A percentile compares a stretch with the other conserved stretches of the same genome.
phyloP scores from a whole-genome alignment of 2,329 filamentous ascomycete genomes.

The Arachnopeziza araneosa region DNA sequence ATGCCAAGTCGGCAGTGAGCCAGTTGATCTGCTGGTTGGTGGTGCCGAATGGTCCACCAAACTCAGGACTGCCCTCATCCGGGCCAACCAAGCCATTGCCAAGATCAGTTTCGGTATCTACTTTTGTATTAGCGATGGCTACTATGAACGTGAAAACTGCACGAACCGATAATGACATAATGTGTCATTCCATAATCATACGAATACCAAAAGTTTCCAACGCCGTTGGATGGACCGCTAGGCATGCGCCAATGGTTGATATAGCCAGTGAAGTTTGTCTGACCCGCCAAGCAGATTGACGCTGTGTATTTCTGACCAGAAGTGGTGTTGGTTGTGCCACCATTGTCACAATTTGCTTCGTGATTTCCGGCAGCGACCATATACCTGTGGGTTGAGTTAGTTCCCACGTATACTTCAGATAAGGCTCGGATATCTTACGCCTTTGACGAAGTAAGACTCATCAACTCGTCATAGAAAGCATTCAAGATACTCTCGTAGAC shows the following conservation, averaged over 20 bases:
- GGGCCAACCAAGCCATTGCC: constrained; percentile 39
- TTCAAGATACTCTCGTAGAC: constrained; percentile 53
- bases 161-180: constrained; percentile 32
- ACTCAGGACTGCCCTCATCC: constrained; percentile 32
- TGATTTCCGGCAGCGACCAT: constrained; percentile 54
- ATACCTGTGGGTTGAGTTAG: constrained; percentile 37
- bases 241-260: constrained; percentile 44
- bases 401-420: background rate
- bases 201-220: constrained; percentile 49
- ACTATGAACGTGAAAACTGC: background rate
- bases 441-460: constrained; percentile 21
- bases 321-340: background rate
- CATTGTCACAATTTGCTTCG: constrained; percentile 47
- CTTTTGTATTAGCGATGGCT: constrained; percentile 27
- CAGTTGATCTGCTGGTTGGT: constrained; percentile 40
- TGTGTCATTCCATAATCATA: constrained; percentile 55
- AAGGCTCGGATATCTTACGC: constrained; percentile 37
- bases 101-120: constrained; percentile 54
- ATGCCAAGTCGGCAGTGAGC: constrained; percentile 31
- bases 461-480: constrained; percentile 49
- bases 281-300: constrained; percentile 42
- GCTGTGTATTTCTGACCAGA: constrained; percentile 16
- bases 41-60: constrained; percentile 41
- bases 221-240: constrained; percentile 18
- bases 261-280: constrained; percentile 57